phyloP scores from a whole-genome alignment of 2,329 filamentous ascomycete genomes.

The Hirsutella rhossiliensis region DNA sequence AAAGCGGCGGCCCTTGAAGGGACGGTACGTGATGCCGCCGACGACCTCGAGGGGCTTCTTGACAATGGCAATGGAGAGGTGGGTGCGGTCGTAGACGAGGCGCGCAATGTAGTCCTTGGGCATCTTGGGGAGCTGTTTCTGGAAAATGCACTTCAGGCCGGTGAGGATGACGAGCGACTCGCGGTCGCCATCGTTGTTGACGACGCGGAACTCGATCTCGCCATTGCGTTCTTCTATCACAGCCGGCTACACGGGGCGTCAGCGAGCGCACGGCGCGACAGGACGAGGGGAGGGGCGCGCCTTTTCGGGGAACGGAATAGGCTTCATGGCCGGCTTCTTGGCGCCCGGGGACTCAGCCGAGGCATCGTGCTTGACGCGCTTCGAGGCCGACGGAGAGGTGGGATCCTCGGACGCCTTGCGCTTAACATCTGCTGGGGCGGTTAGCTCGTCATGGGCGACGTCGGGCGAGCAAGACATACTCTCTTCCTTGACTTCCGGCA shows the following conservation, averaged over 20 bases:
- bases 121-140: constrained; percentile 98
- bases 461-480: constrained; percentile 14
- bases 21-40: constrained; percentile 90
- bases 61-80: constrained; percentile 92
- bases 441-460: background rate
- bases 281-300: constrained; percentile 28
- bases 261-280: background rate
- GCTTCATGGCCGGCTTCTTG: constrained; percentile 42
- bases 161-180: constrained; percentile 92
- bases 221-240: constrained; percentile 88
- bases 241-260: constrained; percentile 47
- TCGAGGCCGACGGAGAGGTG: constrained; percentile 46
- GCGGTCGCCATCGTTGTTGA: constrained; percentile 86
- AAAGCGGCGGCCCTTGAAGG: constrained; percentile 84
- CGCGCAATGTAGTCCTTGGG: constrained; percentile 98
- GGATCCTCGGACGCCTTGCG: constrained; percentile 62
- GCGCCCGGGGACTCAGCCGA: constrained; percentile 16
- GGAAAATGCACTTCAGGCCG: constrained; percentile 93
- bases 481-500: constrained; percentile 25
- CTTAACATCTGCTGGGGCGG: constrained; percentile 38
- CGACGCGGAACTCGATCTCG: constrained; percentile 92
- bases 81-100: constrained; percentile 92
- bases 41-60: constrained; percentile 95
- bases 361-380: constrained; percentile 46
- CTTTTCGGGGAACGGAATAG: constrained; percentile 84